A percentile compares a stretch with the other conserved stretches of the same genome.
Conservation (phyloP, 2,329 filamentous ascomycete genomes). For the Phyllosticta citriasiana region DNA sequence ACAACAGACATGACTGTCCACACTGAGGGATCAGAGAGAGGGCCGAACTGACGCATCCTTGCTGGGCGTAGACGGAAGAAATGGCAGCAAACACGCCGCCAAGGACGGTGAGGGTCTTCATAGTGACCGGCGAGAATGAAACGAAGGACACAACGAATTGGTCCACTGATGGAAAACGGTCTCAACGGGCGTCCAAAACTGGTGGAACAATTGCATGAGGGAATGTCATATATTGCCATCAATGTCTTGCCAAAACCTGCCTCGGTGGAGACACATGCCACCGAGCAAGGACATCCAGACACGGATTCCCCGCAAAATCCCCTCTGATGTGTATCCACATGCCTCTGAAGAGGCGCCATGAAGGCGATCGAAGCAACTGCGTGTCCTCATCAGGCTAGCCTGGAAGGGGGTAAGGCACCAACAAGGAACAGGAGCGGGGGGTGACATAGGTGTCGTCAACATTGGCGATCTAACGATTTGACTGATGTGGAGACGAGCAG, state of each 20-base stretch:
- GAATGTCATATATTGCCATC: not conserved
- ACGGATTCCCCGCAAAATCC: not conserved
- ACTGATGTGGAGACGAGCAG: not conserved
- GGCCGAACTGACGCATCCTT: conserved; percentile 6
- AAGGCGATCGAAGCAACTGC: not conserved
- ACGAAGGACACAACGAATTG: not conserved
- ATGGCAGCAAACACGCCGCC: not conserved
- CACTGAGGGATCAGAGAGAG: conserved; percentile 4
- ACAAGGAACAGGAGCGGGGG: not conserved
- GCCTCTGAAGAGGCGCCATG: not conserved
- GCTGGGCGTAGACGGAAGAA: conserved; percentile 3
- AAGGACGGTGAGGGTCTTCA: conserved; percentile 1
- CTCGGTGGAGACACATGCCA: conserved; percentile 6
- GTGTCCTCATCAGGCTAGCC: not conserved
- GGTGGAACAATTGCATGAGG: not conserved
- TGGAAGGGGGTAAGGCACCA: conserved; percentile 1
- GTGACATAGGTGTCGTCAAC: not conserved
- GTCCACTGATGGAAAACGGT: not conserved
- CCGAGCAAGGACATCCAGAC: not conserved
- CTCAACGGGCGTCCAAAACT: not conserved
- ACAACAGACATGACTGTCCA: conserved; percentile 4
- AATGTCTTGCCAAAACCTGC: not conserved
- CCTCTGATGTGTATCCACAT: not conserved
- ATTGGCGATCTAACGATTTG: not conserved
- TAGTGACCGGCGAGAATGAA: not conserved